These are phyloP conservation scores for Euphorbia celastroides DNA, from an alignment of 441 rosid genomes.

Conservation along the genomic window DNA sequence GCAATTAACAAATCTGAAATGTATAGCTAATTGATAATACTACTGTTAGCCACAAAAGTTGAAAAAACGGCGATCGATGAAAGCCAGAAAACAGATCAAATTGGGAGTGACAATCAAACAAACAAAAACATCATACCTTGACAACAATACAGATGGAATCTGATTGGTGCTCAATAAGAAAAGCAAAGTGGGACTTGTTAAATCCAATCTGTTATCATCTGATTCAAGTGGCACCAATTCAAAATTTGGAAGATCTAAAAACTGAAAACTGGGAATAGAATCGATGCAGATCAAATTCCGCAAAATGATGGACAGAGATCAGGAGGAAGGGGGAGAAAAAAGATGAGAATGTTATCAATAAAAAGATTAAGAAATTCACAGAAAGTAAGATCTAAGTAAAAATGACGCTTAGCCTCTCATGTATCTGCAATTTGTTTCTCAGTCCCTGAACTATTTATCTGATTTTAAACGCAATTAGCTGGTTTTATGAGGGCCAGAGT, in stretches of 20 bases:
- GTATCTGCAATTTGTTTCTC: neutral
- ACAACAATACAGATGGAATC: constrained; percentile 49
- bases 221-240: constrained; percentile 39
- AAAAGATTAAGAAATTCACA: constrained; percentile 48
- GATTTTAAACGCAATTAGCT: no score
- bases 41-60: constrained; percentile 11
- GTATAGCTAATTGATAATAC: constrained; percentile 5
- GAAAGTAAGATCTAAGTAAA: constrained; percentile 69
- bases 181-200: constrained; percentile 31
- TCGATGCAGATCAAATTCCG: constrained; percentile 28
- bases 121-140: constrained; percentile 36
- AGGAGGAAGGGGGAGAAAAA: constrained; percentile 18
- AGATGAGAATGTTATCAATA: constrained; percentile 51
- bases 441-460: neutral
- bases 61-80: constrained; percentile 15
- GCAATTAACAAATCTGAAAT: constrained; percentile 15
- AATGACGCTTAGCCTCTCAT: neutral
- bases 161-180: constrained; percentile 34
- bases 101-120: constrained; percentile 27
- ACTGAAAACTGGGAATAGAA: constrained; percentile 20
- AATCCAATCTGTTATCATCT: constrained; percentile 61
- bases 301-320: constrained; percentile 26
- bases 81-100: constrained; percentile 25
- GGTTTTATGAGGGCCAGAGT: no score
- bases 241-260: constrained; percentile 27